Conservation (phyloP, 805 yeast genomes). For the Candida xyloterini region DNA sequence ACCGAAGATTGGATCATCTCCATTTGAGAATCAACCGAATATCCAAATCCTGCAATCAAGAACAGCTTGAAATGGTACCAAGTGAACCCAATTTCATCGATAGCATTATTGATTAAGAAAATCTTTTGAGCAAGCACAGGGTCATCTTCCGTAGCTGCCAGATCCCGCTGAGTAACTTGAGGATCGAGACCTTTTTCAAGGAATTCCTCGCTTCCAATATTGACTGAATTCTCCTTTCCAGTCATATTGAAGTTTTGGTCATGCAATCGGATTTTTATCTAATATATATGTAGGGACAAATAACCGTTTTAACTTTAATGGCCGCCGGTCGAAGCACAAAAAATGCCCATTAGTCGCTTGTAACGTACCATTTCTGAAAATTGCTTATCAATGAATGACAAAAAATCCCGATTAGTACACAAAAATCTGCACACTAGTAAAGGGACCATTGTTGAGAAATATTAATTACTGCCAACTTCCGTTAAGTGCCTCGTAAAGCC, state of each 20-base stretch:
- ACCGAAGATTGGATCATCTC: conserved; percentile 46
- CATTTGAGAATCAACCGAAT: conserved; percentile 53
- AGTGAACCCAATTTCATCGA: conserved; percentile 62
- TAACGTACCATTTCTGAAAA: too few species aligned
- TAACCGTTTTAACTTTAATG: too few species aligned
- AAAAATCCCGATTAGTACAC: too few species aligned
- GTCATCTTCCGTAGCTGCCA: conserved; percentile 32
- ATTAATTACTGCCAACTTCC: too few species aligned
- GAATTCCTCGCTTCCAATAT: background rate
- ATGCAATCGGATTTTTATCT: background rate
- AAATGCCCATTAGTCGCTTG: too few species aligned
- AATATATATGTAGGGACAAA: too few species aligned
- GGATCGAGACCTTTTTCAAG: conserved; percentile 17
- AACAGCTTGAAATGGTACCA: conserved; percentile 50
- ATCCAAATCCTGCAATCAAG: conserved; percentile 54
- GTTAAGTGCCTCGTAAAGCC: too few species aligned
- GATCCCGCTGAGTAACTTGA: conserved; percentile 15
- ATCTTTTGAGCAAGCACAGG: conserved; percentile 39
- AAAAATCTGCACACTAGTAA: too few species aligned
- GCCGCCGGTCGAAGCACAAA: too few species aligned
- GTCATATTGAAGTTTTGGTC: background rate
- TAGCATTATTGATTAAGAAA: conserved; percentile 47
- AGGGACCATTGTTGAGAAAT: too few species aligned
- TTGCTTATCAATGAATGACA: too few species aligned
- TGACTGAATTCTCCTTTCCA: background rate